Evolutionary conservation across 2,329 filamentous ascomycete genomes (phyloP), one percentile per base, ranked within the genome.

Genomic region (Pseudogymnoascus sp.): DNA sequence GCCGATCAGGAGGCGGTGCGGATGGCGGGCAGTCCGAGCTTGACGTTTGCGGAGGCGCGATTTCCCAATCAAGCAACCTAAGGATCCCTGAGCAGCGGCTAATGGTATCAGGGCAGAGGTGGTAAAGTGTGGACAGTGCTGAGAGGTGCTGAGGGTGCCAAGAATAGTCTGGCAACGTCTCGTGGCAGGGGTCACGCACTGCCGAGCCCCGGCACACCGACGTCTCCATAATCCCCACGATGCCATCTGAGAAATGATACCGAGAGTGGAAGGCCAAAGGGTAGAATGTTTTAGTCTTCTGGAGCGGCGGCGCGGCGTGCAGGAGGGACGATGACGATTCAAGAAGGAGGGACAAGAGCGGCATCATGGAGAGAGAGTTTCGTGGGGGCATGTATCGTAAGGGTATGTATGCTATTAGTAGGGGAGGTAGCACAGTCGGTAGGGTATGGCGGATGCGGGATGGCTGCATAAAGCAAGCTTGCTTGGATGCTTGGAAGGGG

Each of bases 111-210:
- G 40, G 40, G 40, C 21, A 48, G 5, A 21, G 8, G 40, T 48
- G 21, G 21, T 27, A 5, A 27, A 48, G 40, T n/a, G 40, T n/a
- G 2, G 10, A 45, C 21, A 21, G 13, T 48, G 42, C 13, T 48
- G 42, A 45, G 37, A 21, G 40, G 21, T 45, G 10, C 40, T 45
- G 10, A 48, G 42, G 42, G 12, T 48, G 25, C 42, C 25, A 9
- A 12, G 42, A 29, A 25, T 27, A 25, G 42, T n/a, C 25, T 48
- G 42, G 12, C 42, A 48, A 48, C 42, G 42, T 48, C 42, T 31
- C 42, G 25, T 48, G 42, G 42, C 42, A 48, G 42, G 42, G 42
- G 42, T 48, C 42, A 48, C 42, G 42, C 42, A 48, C 42, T 48
- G 42, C 42, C 42, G 42, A 29, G 42, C 42, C 29, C 42, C 42